Percentiles rank a stretch among this genome's conserved stretches.
Evolutionary conservation across 148 eudicot genomes (phyloP).

Genomic region (Cornus suecica): DNA sequence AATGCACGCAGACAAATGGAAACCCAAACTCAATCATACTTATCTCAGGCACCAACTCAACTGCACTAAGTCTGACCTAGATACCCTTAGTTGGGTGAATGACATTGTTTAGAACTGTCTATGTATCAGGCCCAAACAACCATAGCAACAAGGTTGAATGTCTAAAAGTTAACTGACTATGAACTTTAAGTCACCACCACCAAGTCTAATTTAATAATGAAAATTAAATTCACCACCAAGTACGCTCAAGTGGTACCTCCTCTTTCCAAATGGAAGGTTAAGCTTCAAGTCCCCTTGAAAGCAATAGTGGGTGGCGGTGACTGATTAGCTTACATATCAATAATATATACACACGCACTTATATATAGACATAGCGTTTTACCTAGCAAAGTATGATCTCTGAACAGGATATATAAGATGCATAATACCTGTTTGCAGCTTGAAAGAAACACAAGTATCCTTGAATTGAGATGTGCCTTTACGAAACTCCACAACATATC

Average conservation of each 20-base stretch:
- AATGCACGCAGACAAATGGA: not conserved
- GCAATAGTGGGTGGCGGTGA: too few species aligned
- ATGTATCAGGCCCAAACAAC: not conserved
- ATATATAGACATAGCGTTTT: too few species aligned
- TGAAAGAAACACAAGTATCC: constrained; percentile 84
- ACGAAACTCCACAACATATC: constrained; percentile 93
- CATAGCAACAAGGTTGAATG: not conserved
- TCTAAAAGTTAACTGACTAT: not conserved
- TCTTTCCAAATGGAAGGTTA: too few species aligned
- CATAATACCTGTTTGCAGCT: constrained; percentile 80
- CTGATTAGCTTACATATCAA: too few species aligned
- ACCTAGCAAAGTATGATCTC: not conserved
- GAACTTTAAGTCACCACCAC: not conserved
- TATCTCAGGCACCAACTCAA: not conserved
- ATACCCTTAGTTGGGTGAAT: not conserved
- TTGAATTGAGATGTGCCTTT: constrained; percentile 75
- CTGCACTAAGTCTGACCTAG: not conserved
- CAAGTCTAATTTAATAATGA: too few species aligned
- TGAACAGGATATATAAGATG: constrained; percentile 1
- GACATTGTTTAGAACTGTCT: not conserved
- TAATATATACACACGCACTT: not conserved
- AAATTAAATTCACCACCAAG: too few species aligned
- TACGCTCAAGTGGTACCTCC: too few species aligned
- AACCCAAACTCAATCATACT: not conserved
- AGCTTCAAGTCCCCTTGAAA: too few species aligned